phyloP scores from a whole-genome alignment of 805 yeast species.

The Lipomyces japonicus region DNA sequence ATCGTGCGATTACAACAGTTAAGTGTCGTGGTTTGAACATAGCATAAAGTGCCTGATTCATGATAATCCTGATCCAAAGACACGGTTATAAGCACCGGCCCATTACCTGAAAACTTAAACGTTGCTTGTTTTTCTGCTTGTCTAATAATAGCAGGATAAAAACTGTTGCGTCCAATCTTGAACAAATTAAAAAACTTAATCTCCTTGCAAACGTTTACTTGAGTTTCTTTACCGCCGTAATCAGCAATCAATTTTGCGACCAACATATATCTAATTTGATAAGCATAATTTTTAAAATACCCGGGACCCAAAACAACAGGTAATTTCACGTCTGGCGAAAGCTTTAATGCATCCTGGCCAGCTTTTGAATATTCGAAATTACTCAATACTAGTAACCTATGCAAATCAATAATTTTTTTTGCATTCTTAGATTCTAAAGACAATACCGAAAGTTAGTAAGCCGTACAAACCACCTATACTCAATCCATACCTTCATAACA shows the following conservation, averaged over 20 bases:
- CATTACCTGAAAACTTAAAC: conserved; percentile 6
- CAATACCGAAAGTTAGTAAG: too few relatives aligned
- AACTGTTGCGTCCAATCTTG: not conserved
- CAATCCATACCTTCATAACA: conserved; percentile 5
- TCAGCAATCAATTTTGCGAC: not conserved
- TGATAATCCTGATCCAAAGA: conserved; percentile 1
- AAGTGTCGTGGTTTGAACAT: not conserved
- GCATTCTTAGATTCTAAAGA: too few relatives aligned
- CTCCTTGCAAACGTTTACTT: not conserved
- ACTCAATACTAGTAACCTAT: not conserved
- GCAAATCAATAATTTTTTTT: conserved; percentile 2
- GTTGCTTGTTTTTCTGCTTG: not conserved
- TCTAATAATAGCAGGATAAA: not conserved
- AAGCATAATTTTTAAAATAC: not conserved
- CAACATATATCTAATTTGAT: conserved; percentile 3
- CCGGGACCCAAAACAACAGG: conserved; percentile 9
- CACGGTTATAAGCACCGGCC: conserved; percentile 8
- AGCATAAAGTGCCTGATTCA: conserved; percentile 5
- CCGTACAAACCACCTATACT: too few relatives aligned
- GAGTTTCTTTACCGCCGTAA: not conserved
- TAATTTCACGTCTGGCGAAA: not conserved
- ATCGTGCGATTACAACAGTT: conserved; percentile 5
- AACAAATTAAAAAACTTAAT: conserved; percentile 10
- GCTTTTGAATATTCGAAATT: not conserved
- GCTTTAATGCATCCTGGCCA: not conserved